These are phyloP conservation scores for Trypanosoma scelopori DNA, from an alignment of 208 protist genomes.

Conservation along the genomic window DNA sequence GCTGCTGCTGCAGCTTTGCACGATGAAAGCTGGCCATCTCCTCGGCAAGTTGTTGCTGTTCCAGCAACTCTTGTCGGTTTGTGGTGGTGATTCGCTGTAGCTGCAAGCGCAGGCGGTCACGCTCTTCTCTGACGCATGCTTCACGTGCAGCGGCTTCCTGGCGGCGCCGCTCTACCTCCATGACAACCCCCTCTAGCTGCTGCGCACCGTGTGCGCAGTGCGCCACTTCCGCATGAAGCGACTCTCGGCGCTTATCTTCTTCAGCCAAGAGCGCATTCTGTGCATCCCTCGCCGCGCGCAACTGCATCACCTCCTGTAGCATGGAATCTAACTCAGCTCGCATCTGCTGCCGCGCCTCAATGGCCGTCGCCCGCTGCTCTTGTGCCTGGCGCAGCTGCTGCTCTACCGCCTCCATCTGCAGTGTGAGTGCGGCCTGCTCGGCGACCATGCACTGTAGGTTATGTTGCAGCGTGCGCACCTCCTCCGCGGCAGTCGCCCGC, in stretches of 20 bases:
- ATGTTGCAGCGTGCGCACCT: constrained; percentile 8
- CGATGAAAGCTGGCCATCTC: constrained; percentile 29
- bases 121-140: not conserved
- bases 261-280: not conserved
- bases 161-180: constrained; percentile 29
- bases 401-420: constrained; percentile 9
- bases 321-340: constrained; percentile 1
- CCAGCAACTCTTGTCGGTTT: constrained; percentile 43
- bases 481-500: not conserved
- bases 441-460: constrained; percentile 15
- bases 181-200: constrained; percentile 39
- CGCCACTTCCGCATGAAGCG: constrained; percentile 31
- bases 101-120: constrained; percentile 20
- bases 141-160: constrained; percentile 28
- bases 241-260: not conserved
- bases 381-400: constrained; percentile 11
- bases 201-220: constrained; percentile 45
- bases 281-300: not conserved
- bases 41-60: constrained; percentile 57
- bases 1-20: constrained; percentile 19
- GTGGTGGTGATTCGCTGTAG: constrained; percentile 28
- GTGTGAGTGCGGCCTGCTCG: constrained; percentile 8
- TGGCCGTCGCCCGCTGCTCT: constrained; percentile 9
- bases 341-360: constrained; percentile 1
- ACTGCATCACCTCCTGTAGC: not conserved